Evolutionary conservation across 768 basidiomycete species (phyloP), one percentile per base, ranked within the genome.

Genomic region (Cubamyces sp.): DNA sequence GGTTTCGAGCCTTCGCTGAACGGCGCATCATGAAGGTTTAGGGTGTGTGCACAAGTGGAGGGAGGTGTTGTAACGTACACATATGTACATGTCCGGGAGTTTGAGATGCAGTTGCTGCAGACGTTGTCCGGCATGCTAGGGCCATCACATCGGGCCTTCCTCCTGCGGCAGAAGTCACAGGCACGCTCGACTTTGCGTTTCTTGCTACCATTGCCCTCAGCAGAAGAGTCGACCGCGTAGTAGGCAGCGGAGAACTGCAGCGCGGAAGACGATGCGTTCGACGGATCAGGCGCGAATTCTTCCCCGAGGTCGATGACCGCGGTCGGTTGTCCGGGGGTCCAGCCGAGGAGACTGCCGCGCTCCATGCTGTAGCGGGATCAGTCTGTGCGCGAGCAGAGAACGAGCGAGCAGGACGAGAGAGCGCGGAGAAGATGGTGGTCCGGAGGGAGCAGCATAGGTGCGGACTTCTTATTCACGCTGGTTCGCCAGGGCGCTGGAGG

Each of bases 91-190:
- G 69, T 57, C 53, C 68, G 61, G 21, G 69, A 61, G 46, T 69
- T 72, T 30, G 71, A 70, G 34, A 70, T 60, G 67, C 77, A 78
- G 62, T 77, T 78, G 39, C 75, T 73, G 67, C 77, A 78, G 51
- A 74, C 65, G 51, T 73, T 73, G 54, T 70, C 69, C n/a, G 67
- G 70, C 71, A 71, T 74, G 57, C 66, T 66, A 30, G 73, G 70
- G 14, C 75, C 74, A 53, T 75, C 75, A 47, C 75, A 75, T 54
- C 71, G 66, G 5, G 73, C 75, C 57, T 75, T 75, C 53, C 73
- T 63, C 28, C 68, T 65, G 12, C 74, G 70, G 63, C 74, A 75
- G 57, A 71, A 73, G 54, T 76, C 75, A 60, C 74, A 76, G 11
- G 74, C 74, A 18, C 74, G 67, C 18, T 75, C 75, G 21, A 72